Conservation (phyloP, 805 yeast species). For the Nakazawaea wyomingensis region DNA sequence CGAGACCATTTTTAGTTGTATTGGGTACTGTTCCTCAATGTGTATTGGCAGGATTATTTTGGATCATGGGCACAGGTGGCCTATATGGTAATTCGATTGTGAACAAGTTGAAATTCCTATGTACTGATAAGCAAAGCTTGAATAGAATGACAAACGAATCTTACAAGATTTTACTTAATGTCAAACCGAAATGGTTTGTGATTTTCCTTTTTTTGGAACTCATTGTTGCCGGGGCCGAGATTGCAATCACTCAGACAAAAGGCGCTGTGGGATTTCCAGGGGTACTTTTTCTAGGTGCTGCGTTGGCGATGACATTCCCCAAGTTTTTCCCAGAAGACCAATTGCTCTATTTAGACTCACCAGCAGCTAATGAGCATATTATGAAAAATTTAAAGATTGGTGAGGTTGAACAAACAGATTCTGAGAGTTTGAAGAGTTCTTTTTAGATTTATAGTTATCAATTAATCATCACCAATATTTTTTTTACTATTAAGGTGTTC, state of each 20-base stretch:
- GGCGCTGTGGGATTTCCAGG: slow-evolving; percentile 97
- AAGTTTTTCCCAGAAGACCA: slow-evolving; percentile 56
- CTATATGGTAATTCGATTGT: slow-evolving; percentile 62
- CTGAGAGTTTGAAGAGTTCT: not conserved
- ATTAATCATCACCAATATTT: too few species aligned
- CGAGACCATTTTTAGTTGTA: slow-evolving; percentile 78
- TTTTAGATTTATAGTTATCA: too few species aligned
- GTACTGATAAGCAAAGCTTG: slow-evolving; percentile 41
- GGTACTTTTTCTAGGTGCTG: slow-evolving; percentile 65
- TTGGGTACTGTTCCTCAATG: slow-evolving; percentile 88
- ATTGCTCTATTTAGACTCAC: slow-evolving; percentile 52
- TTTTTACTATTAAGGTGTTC: too few species aligned
- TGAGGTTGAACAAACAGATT: not conserved
- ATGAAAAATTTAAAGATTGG: slow-evolving; percentile 23
- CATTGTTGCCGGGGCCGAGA: slow-evolving; percentile 71
- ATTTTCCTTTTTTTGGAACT: slow-evolving; percentile 55
- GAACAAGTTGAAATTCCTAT: slow-evolving; percentile 54
- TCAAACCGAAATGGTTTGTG: slow-evolving; percentile 42
- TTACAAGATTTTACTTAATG: slow-evolving; percentile 27
- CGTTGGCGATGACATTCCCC: slow-evolving; percentile 62
- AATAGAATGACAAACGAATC: slow-evolving; percentile 16
- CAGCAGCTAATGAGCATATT: slow-evolving; percentile 30
- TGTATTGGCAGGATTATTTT: slow-evolving; percentile 86
- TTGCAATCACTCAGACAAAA: slow-evolving; percentile 76
- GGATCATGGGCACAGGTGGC: slow-evolving; percentile 88